Conservation (phyloP, 2,329 filamentous ascomycete species). For the Pyricularia pennisetigena region DNA sequence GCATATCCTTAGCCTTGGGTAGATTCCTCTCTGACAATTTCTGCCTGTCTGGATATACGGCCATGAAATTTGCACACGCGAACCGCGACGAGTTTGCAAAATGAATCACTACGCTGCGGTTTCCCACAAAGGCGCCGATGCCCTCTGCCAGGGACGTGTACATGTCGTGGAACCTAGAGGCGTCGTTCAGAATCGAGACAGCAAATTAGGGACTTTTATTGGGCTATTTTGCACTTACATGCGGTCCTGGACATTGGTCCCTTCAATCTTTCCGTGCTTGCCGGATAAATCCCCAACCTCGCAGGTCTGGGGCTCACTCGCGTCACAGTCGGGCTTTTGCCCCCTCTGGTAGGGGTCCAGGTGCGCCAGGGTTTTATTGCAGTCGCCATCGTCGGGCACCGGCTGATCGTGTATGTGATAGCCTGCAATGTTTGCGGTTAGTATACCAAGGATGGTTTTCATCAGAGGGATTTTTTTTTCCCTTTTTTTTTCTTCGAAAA, state of each 20-base stretch:
- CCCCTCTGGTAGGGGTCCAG: conserved; percentile 63
- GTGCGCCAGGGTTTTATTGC: conserved; percentile 56
- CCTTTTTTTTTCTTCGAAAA: too few relatives aligned
- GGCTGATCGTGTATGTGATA: conserved; percentile 65
- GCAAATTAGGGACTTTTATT: background rate
- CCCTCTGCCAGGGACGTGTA: conserved; percentile 44
- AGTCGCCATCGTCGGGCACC: conserved; percentile 60
- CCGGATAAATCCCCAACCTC: conserved; percentile 69
- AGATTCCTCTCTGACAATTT: background rate
- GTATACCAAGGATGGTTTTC: too few relatives aligned
- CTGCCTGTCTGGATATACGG: background rate
- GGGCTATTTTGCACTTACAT: background rate
- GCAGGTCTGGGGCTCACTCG: conserved; percentile 48
- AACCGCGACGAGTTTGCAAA: conserved; percentile 54
- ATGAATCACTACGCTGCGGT: conserved; percentile 56
- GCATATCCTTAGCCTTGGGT: background rate
- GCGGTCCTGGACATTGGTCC: conserved; percentile 13
- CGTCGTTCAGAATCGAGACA: conserved; percentile 8
- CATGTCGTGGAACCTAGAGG: conserved; percentile 40
- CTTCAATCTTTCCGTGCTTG: conserved; percentile 54
- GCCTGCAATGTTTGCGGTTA: conserved; percentile 25
- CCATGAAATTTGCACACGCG: conserved; percentile 51
- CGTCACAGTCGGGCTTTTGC: conserved; percentile 51
- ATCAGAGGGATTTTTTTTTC: too few relatives aligned
- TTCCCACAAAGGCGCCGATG: conserved; percentile 51